Percentiles rank a stretch among this genome's conserved stretches.
Evolutionary conservation across 306 rosid genomes (phyloP).

Genomic region (Castanea mollissima): DNA sequence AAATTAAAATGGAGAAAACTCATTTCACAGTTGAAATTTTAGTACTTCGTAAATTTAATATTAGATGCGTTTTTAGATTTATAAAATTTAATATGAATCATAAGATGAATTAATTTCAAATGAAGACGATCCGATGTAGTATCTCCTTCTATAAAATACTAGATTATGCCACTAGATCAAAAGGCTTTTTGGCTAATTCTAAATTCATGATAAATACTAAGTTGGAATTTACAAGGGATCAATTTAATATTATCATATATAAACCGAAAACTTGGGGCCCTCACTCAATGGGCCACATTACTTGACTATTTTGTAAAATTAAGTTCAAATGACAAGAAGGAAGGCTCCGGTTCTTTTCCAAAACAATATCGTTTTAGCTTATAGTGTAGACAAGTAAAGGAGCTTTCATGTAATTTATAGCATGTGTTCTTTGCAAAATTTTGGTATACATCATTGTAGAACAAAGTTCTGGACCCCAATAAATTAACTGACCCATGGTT

Average conservation of each 20-base stretch:
- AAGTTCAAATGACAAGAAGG: not conserved
- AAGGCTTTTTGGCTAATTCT: no score
- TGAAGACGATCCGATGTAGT: no score
- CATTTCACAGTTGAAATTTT: no score
- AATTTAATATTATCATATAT: not conserved
- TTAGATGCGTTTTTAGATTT: no score
- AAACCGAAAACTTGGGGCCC: not conserved
- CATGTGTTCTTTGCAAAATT: not conserved
- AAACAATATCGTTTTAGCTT: not conserved
- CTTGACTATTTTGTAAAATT: not conserved
- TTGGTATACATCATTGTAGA: conserved; percentile 7
- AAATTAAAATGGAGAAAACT: no score
- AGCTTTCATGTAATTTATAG: not conserved
- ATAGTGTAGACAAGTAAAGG: not conserved
- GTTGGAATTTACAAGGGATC: no score
- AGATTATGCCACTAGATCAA: no score
- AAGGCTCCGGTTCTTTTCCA: conserved; percentile 4
- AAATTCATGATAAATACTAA: no score
- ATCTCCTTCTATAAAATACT: no score
- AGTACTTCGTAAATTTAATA: no score
- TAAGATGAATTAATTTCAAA: no score
- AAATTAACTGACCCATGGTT: not conserved
- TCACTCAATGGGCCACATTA: not conserved
- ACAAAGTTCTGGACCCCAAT: not conserved
- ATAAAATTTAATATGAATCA: no score